phyloP scores from a whole-genome alignment of 192 early-diverging fungal species.

The Gorgonomyces haynaldii region DNA sequence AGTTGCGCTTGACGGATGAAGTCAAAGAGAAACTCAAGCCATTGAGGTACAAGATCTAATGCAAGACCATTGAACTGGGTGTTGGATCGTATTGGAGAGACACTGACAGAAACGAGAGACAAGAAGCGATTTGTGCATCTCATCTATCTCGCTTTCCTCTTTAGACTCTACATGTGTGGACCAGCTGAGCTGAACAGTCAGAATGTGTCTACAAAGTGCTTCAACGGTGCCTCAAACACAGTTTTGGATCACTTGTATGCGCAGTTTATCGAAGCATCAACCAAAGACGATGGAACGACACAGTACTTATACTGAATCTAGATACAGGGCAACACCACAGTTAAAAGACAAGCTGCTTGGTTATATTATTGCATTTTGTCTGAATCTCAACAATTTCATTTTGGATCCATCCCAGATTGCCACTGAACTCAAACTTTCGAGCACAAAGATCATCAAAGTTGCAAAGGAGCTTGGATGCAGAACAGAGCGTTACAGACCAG shows the following conservation, averaged over 20 bases:
- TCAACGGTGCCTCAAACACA: conserved; percentile 47
- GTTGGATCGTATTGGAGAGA: conserved; percentile 7
- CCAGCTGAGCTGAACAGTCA: conserved; percentile 33
- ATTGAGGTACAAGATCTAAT: conserved; percentile 10
- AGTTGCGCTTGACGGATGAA: conserved; percentile 15
- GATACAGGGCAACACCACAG: conserved; percentile 22
- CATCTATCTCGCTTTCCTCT: conserved; percentile 67
- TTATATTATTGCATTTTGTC: conserved; percentile 59
- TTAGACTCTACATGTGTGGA: conserved; percentile 50
- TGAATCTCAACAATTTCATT: conserved; percentile 62
- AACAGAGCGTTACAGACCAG: neutral
- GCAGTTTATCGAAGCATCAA: conserved; percentile 27
- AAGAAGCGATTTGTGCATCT: conserved; percentile 19
- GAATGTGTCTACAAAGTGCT: conserved; percentile 20
- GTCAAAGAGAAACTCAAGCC: conserved; percentile 14
- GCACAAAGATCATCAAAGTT: conserved; percentile 13
- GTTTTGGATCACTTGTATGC: conserved; percentile 48
- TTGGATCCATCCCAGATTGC: conserved; percentile 50
- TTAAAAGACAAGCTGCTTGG: conserved; percentile 65
- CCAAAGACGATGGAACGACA: conserved; percentile 23
- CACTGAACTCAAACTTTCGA: conserved; percentile 38
- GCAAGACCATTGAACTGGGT: conserved; percentile 21
- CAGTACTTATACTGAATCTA: neutral
- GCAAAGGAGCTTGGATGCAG: conserved; percentile 29
- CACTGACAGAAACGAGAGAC: conserved; percentile 17